Conservation (phyloP, 2,329 filamentous ascomycete genomes). For the Paramyrothecium sp. region DNA sequence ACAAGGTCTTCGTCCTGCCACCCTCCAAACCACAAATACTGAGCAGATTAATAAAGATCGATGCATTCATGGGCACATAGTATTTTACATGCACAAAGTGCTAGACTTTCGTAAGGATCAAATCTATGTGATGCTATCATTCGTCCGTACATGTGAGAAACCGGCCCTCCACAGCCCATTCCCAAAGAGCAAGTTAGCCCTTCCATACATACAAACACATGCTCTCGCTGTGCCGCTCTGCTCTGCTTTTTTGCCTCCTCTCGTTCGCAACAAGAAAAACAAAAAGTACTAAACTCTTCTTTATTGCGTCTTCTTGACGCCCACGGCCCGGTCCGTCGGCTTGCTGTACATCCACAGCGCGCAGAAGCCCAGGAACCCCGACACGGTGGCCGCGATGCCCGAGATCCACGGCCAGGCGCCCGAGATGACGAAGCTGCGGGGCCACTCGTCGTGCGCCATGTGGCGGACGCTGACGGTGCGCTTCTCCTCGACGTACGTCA, state of each 20-base stretch:
- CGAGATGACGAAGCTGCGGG: conserved; percentile 83
- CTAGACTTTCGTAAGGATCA: neutral
- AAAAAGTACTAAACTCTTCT: too few species aligned
- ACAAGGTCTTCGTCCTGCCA: too few species aligned
- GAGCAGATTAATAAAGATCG: too few species aligned
- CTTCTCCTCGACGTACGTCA: conserved; percentile 90
- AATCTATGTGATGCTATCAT: neutral
- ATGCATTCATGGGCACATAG: neutral
- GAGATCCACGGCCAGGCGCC: conserved; percentile 94
- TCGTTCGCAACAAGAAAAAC: neutral
- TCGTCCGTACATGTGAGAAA: neutral
- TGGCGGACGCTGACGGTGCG: conserved; percentile 91
- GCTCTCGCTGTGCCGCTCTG: conserved; percentile 5
- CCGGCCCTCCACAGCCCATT: neutral
- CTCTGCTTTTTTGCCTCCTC: conserved; percentile 3
- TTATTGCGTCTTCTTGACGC: conserved; percentile 48
- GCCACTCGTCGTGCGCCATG: conserved; percentile 97
- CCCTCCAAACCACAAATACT: too few species aligned
- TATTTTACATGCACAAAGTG: neutral
- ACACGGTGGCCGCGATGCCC: conserved; percentile 80
- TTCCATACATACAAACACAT: neutral
- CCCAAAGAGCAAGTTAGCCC: neutral
- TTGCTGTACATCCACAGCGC: conserved; percentile 79
- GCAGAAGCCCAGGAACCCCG: conserved; percentile 82
- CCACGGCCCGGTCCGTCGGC: conserved; percentile 34